phyloP scores from a whole-genome alignment of 306 rosid genomes.

The Amphicarpaea edgeworthii region DNA sequence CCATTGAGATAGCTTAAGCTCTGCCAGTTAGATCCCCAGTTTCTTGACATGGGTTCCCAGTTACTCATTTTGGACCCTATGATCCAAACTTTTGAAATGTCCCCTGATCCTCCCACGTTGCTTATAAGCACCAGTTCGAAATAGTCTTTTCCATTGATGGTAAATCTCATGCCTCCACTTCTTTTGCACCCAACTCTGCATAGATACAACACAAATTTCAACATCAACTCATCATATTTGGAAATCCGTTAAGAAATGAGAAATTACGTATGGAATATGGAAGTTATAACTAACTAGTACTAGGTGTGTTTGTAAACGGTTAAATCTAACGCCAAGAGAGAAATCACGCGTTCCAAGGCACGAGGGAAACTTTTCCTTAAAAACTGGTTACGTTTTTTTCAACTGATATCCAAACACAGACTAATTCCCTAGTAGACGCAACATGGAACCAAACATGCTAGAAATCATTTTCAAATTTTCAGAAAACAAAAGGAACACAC shows the following conservation, averaged over 20 bases:
- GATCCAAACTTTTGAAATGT: constrained; percentile 61
- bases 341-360: too few relatives aligned
- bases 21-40: constrained; percentile 69
- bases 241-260: too few relatives aligned
- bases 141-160: constrained; percentile 56
- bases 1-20: constrained; percentile 63
- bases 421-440: too few relatives aligned
- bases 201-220: not conserved
- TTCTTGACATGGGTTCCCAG: constrained; percentile 68
- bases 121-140: constrained; percentile 63
- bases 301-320: too few relatives aligned
- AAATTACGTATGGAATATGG: too few relatives aligned
- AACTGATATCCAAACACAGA: too few relatives aligned
- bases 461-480: not conserved
- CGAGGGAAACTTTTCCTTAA: too few relatives aligned
- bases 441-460: too few relatives aligned
- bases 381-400: too few relatives aligned
- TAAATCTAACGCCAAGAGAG: too few relatives aligned
- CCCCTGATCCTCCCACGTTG: constrained; percentile 65
- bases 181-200: constrained; percentile 63
- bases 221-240: not conserved
- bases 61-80: constrained; percentile 58
- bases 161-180: constrained; percentile 62
- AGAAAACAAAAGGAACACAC: not conserved
- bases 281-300: too few relatives aligned